Evolutionary conservation across 257 asterid species (phyloP).

Genomic region (Plantago ovata): DNA sequence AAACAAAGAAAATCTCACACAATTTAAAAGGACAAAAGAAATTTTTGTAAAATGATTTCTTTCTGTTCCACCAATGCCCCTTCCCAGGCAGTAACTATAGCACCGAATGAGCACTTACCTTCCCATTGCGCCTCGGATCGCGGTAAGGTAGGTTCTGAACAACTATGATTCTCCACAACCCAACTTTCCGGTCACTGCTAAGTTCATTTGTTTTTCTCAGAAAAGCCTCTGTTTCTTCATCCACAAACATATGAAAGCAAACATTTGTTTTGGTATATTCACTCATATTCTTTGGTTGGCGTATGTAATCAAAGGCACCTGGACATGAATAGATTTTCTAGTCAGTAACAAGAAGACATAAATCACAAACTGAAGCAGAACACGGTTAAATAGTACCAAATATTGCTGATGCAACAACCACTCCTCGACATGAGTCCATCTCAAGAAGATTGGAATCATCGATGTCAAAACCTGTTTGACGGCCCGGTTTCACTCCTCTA

Average conservation of each 20-base stretch:
- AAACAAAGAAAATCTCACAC: neutral
- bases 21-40: no score
- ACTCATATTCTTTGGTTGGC: constrained; percentile 79
- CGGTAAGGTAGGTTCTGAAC: constrained; percentile 77
- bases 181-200: constrained; percentile 60
- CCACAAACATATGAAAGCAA: constrained; percentile 90
- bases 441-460: constrained; percentile 72
- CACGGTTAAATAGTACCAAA: constrained; percentile 50
- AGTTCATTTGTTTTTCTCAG: constrained; percentile 59
- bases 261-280: constrained; percentile 56
- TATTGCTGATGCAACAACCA: constrained; percentile 88
- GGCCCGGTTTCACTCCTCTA: constrained; percentile 80
- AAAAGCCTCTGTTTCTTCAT: constrained; percentile 59
- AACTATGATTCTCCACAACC: constrained; percentile 77
- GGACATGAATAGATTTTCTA: constrained; percentile 25
- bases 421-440: constrained; percentile 81
- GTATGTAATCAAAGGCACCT: constrained; percentile 89
- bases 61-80: neutral
- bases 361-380: neutral
- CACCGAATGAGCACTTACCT: constrained; percentile 42
- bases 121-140: constrained; percentile 93
- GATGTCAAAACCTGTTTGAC: constrained; percentile 73
- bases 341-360: constrained; percentile 14
- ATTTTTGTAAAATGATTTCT: neutral
- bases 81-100: no score